Evolutionary conservation across 169 alveolate species (phyloP), one percentile per base, ranked within the genome.

Genomic region (Cardiosporidium cionae): DNA sequence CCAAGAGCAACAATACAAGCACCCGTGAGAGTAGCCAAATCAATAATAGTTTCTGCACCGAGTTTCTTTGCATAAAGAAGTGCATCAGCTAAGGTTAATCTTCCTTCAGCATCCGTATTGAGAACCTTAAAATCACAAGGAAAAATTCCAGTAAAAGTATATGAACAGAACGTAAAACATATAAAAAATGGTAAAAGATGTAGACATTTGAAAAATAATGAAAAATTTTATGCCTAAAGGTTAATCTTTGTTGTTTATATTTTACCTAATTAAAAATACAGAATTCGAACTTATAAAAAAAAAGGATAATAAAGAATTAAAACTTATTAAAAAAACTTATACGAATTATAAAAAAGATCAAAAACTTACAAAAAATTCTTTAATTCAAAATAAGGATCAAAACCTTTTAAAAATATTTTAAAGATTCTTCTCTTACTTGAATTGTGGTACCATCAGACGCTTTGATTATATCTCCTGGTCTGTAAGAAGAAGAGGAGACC

Each of bases 31-130:
- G 99, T 96, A 35, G 99, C 98, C 32, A 90, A 71, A 63, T 95
- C 98, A 28, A 96, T 77, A 52, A 96, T 83, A 52, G 82, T 76
- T 63, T 90, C 94, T 1, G 94, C 96, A 6, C 85, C 78, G 29
- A 81, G 77, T 31, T 91, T 87, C 68, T 90, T 92, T 7, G 96
- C 96, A 81, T 92, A 93, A 52, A 94, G 89, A 70, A 96, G 84
- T 3, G 98, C 96, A 66, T 96, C 99, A n/a, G 98, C 98, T 62
- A 96, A 81, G 16, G 97, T 89, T 5, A 95, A 89, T 68, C 99
- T 84, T 5, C 99, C 99, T 81, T 96, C 99, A 22, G 99, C 98
- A 85, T 96, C 99, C 31, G 99, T 96, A 81, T 96, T 94, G 16
- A 92, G 90, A 33, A 95, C 91, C 86, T 96, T 97, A n/a, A n/a